Percentiles rank a stretch among this genome's conserved stretches.
Evolutionary conservation across 306 rosid species (phyloP).

Genomic region (Cyamopsis tetragonoloba): DNA sequence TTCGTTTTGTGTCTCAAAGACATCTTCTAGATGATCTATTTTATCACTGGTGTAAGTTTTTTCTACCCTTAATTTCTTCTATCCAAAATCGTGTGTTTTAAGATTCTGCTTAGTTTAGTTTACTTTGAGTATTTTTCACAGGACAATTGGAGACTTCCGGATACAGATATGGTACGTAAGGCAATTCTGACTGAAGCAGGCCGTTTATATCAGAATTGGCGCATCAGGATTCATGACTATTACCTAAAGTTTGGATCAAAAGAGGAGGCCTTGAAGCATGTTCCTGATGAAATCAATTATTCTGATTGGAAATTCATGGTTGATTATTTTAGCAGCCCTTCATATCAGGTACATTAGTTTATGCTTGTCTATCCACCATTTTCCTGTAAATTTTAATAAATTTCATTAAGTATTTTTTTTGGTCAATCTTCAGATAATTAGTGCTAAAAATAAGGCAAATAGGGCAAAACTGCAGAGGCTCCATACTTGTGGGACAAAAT

Average conservation of each 20-base stretch:
- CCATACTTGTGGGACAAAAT: constrained; percentile 31
- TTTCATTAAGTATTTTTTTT: constrained; percentile 17
- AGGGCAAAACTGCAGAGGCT: constrained; percentile 24
- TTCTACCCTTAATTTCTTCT: not conserved
- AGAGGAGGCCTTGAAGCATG: constrained; percentile 35
- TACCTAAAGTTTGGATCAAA: constrained; percentile 34
- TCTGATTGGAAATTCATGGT: constrained; percentile 39
- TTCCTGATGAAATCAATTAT: constrained; percentile 27
- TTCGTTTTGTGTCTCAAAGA: not conserved
- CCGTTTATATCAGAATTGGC: constrained; percentile 40
- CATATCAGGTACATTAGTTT: constrained; percentile 28
- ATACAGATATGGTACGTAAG: constrained; percentile 26
- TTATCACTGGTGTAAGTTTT: not conserved
- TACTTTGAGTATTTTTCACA: constrained; percentile 16
- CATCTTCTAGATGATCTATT: not conserved
- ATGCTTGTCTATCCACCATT: not conserved
- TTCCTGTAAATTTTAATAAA: not conserved
- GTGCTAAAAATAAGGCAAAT: constrained; percentile 34
- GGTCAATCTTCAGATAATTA: constrained; percentile 27
- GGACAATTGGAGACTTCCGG: constrained; percentile 43
- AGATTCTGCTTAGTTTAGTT: not conserved
- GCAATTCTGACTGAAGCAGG: constrained; percentile 38
- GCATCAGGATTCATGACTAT: constrained; percentile 33
- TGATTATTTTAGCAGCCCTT: constrained; percentile 42
- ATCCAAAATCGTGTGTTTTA: not conserved